phyloP scores from a whole-genome alignment of 441 rosid genomes.

The Gossypium trilobum region DNA sequence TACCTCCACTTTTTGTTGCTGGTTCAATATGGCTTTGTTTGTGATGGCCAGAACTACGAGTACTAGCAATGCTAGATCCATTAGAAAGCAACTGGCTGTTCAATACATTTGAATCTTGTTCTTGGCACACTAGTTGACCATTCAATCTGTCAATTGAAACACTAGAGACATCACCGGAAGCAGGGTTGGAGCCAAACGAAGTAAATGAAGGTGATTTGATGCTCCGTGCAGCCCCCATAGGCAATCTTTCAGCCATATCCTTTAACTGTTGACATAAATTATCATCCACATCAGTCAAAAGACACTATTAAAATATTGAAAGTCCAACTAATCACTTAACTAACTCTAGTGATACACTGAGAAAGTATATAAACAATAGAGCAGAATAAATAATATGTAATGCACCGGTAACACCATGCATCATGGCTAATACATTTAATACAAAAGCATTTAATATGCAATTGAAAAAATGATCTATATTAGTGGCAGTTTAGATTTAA shows the following conservation, averaged over 20 bases:
- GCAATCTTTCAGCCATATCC: slow-evolving; percentile 87
- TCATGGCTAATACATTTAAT: neutral
- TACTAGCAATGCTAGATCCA: slow-evolving; percentile 38
- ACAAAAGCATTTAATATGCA: neutral
- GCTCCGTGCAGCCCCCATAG: slow-evolving; percentile 52
- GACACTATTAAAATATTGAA: neutral
- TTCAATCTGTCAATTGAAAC: slow-evolving; percentile 38
- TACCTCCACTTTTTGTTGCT: slow-evolving; percentile 42
- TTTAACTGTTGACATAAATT: slow-evolving; percentile 41
- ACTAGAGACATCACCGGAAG: slow-evolving; percentile 40
- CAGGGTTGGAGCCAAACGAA: slow-evolving; percentile 46
- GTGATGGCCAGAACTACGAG: slow-evolving; percentile 28
- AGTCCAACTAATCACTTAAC: neutral
- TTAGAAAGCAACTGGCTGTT: slow-evolving; percentile 40
- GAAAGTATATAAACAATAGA: neutral
- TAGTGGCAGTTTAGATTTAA: neutral
- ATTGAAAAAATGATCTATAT: neutral
- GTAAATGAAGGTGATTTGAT: slow-evolving; percentile 48
- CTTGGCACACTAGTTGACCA: slow-evolving; percentile 38
- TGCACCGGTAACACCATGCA: neutral
- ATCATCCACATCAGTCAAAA: slow-evolving; percentile 3
- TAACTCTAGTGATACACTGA: neutral
- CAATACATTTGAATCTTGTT: slow-evolving; percentile 40
- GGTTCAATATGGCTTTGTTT: slow-evolving; percentile 47
- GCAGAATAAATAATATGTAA: neutral